phyloP scores from a whole-genome alignment of 2,329 filamentous ascomycete genomes.

The Chaetomiaceae sp. region DNA sequence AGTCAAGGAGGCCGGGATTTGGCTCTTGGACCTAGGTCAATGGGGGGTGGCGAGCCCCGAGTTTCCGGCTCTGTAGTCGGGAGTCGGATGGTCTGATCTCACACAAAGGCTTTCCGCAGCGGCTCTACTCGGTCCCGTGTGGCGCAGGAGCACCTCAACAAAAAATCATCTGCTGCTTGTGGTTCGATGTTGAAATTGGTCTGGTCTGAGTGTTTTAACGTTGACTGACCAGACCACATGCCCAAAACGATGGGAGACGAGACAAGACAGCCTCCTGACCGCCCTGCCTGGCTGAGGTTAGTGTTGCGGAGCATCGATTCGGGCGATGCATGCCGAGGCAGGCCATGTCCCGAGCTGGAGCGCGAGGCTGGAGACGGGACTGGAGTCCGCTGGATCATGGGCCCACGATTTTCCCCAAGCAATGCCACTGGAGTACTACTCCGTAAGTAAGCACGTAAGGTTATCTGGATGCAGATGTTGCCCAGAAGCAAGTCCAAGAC shows the following conservation, averaged over 20 bases:
- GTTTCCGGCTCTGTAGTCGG: not conserved
- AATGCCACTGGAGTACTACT: too few species aligned
- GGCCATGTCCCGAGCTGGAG: not conserved
- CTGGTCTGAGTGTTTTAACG: slow-evolving; percentile 17
- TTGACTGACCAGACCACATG: too few species aligned
- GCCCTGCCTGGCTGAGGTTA: not conserved
- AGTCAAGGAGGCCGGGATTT: too few species aligned
- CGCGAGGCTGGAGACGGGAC: not conserved
- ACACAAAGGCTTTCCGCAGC: not conserved
- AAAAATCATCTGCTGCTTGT: not conserved
- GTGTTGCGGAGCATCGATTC: not conserved
- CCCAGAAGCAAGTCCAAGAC: too few species aligned
- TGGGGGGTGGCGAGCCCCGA: not conserved
- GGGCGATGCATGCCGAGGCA: not conserved
- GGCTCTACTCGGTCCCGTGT: not conserved
- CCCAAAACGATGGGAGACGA: too few species aligned
- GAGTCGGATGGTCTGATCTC: not conserved
- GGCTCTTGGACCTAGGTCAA: too few species aligned
- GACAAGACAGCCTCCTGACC: too few species aligned
- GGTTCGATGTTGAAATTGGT: slow-evolving; percentile 16
- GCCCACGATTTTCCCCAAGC: too few species aligned
- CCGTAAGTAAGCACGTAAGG: too few species aligned
- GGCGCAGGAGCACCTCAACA: not conserved
- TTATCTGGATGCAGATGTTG: too few species aligned
- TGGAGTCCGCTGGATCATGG: too few species aligned